phyloP scores from a whole-genome alignment of 768 basidiomycete genomes.

The Lepiota venenata region DNA sequence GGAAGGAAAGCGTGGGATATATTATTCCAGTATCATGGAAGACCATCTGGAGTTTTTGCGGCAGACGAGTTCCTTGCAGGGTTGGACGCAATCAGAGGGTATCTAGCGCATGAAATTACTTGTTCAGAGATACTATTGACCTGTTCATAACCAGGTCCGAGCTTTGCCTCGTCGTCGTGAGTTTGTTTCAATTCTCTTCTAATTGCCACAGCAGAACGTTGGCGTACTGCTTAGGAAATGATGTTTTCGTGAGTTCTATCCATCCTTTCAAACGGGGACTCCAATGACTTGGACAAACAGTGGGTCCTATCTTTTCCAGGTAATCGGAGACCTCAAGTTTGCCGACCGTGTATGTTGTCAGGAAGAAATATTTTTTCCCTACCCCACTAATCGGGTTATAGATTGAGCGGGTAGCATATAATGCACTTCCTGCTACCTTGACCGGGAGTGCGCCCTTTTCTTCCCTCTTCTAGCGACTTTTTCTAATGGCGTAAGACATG shows the following conservation, averaged over 20 bases:
- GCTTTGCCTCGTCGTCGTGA: too few species aligned
- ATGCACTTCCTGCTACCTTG: slow-evolving; percentile 45
- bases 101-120: too few species aligned
- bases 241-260: too few species aligned
- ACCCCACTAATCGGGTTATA: slow-evolving; percentile 3
- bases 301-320: slow-evolving; percentile 53
- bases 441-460: slow-evolving; percentile 31
- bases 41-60: slow-evolving; percentile 50
- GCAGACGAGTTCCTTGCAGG: slow-evolving; percentile 57
- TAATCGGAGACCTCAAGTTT: slow-evolving; percentile 50
- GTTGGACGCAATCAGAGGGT: slow-evolving; percentile 48
- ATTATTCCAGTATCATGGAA: slow-evolving; percentile 53
- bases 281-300: slow-evolving; percentile 19
- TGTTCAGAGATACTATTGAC: too few species aligned
- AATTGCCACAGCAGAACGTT: too few species aligned
- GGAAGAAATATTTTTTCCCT: too few species aligned
- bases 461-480: too few species aligned
- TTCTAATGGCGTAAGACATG: slow-evolving; percentile 34
- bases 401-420: slow-evolving; percentile 46
- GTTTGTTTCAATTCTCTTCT: too few species aligned
- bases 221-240: too few species aligned
- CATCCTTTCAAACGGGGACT: slow-evolving; percentile 2
- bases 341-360: slow-evolving; percentile 37
- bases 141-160: too few species aligned
- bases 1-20: slow-evolving; percentile 51